These are phyloP conservation scores for Cryomyces minteri DNA, from an alignment of 495 filamentous ascomycete species.

Conservation along the genomic window DNA sequence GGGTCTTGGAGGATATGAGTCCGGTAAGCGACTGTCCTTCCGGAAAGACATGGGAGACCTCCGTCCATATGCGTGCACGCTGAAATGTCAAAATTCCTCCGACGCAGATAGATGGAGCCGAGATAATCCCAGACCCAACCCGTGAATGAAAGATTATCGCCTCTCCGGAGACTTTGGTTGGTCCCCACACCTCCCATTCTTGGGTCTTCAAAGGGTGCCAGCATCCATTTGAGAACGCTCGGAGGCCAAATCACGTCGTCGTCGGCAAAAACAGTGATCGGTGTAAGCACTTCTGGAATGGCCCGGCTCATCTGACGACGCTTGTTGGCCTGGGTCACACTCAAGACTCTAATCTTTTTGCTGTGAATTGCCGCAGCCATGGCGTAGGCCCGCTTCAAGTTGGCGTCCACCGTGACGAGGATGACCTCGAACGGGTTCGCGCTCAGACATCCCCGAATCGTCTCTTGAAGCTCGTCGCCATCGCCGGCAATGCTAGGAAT, in stretches of 20 bases:
- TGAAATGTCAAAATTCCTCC: slow-evolving; percentile 77
- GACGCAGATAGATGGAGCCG: slow-evolving; percentile 63
- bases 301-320: slow-evolving; percentile 67
- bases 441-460: slow-evolving; percentile 37
- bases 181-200: slow-evolving; percentile 66
- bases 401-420: slow-evolving; percentile 46
- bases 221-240: slow-evolving; percentile 60
- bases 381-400: slow-evolving; percentile 31
- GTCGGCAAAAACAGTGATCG: slow-evolving; percentile 67
- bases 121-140: slow-evolving; percentile 48
- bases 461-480: slow-evolving; percentile 38
- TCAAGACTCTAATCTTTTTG: slow-evolving; percentile 23
- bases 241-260: slow-evolving; percentile 76
- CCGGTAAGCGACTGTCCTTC: slow-evolving; percentile 67
- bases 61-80: slow-evolving; percentile 75
- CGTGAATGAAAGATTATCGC: slow-evolving; percentile 27
- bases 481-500: slow-evolving; percentile 50
- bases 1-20: slow-evolving; percentile 62
- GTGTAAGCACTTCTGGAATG: slow-evolving; percentile 54
- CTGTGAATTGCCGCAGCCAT: slow-evolving; percentile 33
- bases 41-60: slow-evolving; percentile 74
- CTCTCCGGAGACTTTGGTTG: slow-evolving; percentile 58
- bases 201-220: slow-evolving; percentile 68
- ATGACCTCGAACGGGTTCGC: slow-evolving; percentile 38
- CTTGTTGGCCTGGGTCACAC: slow-evolving; percentile 45